Evolutionary conservation across 2,329 filamentous ascomycete genomes (phyloP).

Genomic region (Neonectria magnoliae): DNA sequence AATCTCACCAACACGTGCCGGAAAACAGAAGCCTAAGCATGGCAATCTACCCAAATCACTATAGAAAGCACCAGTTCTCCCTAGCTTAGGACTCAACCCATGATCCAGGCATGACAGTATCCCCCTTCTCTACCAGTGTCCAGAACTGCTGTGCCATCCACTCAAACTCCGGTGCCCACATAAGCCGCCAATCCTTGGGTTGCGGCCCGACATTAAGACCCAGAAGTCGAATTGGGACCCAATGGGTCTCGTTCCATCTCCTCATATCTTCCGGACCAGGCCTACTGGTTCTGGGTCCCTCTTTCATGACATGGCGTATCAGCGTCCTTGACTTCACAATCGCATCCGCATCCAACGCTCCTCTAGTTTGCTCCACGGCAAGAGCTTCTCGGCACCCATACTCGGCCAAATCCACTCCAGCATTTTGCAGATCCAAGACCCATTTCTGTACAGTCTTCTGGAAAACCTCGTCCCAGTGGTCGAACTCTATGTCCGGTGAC

Average conservation of each 20-base stretch:
- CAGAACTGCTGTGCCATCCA: slow-evolving; percentile 43
- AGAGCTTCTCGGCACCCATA: slow-evolving; percentile 36
- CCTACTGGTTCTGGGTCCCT: too few relatives aligned
- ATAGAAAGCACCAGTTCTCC: too few relatives aligned
- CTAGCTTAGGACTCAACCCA: slow-evolving; percentile 39
- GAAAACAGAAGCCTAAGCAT: too few relatives aligned
- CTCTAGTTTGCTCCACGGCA: slow-evolving; percentile 1
- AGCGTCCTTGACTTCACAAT: slow-evolving; percentile 19
- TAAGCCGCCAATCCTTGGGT: slow-evolving; percentile 32
- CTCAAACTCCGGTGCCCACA: slow-evolving; percentile 42
- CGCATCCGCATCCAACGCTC: slow-evolving; percentile 32
- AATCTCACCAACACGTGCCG: too few relatives aligned
- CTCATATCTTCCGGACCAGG: background rate
- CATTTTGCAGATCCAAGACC: slow-evolving; percentile 20
- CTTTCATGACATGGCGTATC: too few relatives aligned
- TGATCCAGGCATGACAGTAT: slow-evolving; percentile 35
- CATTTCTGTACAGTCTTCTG: slow-evolving; percentile 32
- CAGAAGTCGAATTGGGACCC: slow-evolving; percentile 38
- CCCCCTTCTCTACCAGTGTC: slow-evolving; percentile 28
- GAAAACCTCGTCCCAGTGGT: slow-evolving; percentile 34
- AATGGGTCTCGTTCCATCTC: slow-evolving; percentile 22
- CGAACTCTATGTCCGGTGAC: background rate
- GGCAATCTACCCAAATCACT: too few relatives aligned
- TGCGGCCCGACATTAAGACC: slow-evolving; percentile 28
- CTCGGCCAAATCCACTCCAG: slow-evolving; percentile 32